Base-by-base conservation (phyloP, 2,329 filamentous ascomycete species). In the Thelonectria discophora region DNA sequence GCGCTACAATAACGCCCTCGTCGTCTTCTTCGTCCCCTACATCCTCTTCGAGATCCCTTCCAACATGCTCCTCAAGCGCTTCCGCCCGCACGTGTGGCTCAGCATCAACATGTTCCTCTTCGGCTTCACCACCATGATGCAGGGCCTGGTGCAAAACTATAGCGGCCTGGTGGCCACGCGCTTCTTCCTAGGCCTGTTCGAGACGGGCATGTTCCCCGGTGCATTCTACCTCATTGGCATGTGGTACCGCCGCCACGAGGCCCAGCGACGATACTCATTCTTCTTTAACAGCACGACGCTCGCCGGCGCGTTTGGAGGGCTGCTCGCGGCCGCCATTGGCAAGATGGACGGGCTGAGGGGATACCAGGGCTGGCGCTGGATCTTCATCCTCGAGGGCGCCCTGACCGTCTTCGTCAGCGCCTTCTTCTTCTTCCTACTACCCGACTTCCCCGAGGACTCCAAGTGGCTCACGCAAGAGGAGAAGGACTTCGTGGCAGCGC, bases 241-340 rank as follows among this genome's bases (percentile, higher is more conserved):
- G 89, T 96, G 91, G 93, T 99, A 98, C 71, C 88, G 89, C 62
- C 88, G 94, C 62, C 82, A 83, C 46, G 95, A 98, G 78, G 93
- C 94, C 2, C 94, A 98, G 78, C 92, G 93, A 72, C 88, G 95
- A 30, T 97, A 94, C 79, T 91, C 89, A 15, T 94, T 98, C 81
- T 98, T 98, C 83, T 98, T 98, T 82, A 89, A 86, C 72, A 92
- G 85, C 27, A 94, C 91, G 1, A 91, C 89, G 0, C 80, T 94
- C 3, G 91, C 91, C 1, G 91, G 91, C 32, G 91, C 93, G 0
- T 97, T 97, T 70, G 93, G 92, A 45, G 93, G 93, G 2, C 84
- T 97, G 1, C 83, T 97, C 5, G 94, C 94, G 1, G 90, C 88
- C 1, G 94, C 90, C 0, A 96, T 97, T 65, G 92, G 92, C n/a